phyloP scores from a whole-genome alignment of 73 alveolate genomes.

The Paramecium octaurelia region DNA sequence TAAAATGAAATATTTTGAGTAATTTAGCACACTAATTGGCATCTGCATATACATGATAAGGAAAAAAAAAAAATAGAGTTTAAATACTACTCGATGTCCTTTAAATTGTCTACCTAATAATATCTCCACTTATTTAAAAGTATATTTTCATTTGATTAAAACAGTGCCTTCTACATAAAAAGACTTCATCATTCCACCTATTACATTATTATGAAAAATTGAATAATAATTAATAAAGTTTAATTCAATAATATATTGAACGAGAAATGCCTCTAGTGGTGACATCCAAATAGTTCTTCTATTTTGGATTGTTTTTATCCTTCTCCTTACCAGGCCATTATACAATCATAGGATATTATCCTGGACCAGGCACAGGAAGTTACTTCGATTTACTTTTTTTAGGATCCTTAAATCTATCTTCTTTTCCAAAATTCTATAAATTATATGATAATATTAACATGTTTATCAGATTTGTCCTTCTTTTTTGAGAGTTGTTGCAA shows the following conservation, averaged over 20 bases:
- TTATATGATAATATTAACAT: background rate
- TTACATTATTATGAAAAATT: background rate
- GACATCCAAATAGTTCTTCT: background rate
- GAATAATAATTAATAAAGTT: background rate
- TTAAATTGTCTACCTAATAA: background rate
- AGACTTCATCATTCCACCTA: background rate
- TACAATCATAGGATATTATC: conserved; percentile 11
- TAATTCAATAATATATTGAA: conserved; percentile 36
- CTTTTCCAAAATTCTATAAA: conserved; percentile 17
- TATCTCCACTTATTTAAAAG: conserved; percentile 20
- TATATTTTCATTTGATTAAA: background rate
- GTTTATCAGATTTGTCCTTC: conserved; percentile 19
- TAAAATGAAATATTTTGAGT: background rate
- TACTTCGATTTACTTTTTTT: conserved; percentile 17
- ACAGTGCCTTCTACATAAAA: background rate
- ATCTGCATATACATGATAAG: no score
- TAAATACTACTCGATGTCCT: conserved; percentile 27
- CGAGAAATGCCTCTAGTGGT: background rate
- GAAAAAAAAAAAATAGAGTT: no score
- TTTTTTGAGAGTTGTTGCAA: background rate
- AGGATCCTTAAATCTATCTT: conserved; percentile 59
- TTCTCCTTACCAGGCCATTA: conserved; percentile 25
- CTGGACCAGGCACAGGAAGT: conserved; percentile 41
- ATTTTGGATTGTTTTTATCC: background rate
- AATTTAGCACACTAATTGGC: background rate